Conservation (phyloP, 1,284 basidiomycete species). For the Ustilago curta region DNA sequence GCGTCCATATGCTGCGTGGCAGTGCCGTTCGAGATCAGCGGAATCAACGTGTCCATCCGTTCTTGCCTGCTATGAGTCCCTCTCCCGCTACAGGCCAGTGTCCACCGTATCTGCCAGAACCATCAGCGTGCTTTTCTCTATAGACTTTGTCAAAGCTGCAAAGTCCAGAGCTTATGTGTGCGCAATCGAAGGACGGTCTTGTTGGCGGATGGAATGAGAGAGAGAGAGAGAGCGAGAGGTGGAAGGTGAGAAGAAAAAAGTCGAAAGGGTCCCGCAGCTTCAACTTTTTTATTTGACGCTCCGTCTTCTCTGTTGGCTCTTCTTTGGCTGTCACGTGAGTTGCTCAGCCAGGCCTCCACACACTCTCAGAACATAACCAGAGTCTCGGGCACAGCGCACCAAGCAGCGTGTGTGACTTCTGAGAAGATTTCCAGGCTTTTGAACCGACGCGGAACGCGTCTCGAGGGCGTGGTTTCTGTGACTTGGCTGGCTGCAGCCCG, state of each 20-base stretch:
- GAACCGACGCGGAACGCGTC: slow-evolving; percentile 35
- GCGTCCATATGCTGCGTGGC: slow-evolving; percentile 9
- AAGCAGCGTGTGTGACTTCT: slow-evolving; percentile 4
- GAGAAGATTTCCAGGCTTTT: background rate
- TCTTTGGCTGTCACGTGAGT: slow-evolving; percentile 32
- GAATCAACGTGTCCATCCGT: slow-evolving; percentile 25
- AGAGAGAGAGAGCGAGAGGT: no score
- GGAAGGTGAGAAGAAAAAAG: background rate
- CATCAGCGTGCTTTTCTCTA: background rate
- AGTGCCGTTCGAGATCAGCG: slow-evolving; percentile 4
- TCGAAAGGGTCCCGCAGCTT: slow-evolving; percentile 17
- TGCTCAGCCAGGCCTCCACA: slow-evolving; percentile 41
- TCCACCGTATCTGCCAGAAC: background rate
- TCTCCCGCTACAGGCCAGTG: background rate
- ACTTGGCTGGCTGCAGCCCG: slow-evolving; percentile 21
- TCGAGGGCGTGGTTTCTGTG: slow-evolving; percentile 8
- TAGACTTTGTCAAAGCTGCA: background rate
- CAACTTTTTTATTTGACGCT: slow-evolving; percentile 9
- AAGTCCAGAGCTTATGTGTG: background rate
- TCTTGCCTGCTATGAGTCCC: slow-evolving; percentile 1
- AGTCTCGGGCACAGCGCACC: slow-evolving; percentile 1
- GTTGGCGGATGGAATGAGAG: background rate
- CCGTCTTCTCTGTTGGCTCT: no score
- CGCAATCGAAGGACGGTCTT: background rate
- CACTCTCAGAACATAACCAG: slow-evolving; percentile 5